These are phyloP conservation scores for Bipolaris bicolor DNA, from an alignment of 2,329 filamentous ascomycete species.

Conservation along the genomic window DNA sequence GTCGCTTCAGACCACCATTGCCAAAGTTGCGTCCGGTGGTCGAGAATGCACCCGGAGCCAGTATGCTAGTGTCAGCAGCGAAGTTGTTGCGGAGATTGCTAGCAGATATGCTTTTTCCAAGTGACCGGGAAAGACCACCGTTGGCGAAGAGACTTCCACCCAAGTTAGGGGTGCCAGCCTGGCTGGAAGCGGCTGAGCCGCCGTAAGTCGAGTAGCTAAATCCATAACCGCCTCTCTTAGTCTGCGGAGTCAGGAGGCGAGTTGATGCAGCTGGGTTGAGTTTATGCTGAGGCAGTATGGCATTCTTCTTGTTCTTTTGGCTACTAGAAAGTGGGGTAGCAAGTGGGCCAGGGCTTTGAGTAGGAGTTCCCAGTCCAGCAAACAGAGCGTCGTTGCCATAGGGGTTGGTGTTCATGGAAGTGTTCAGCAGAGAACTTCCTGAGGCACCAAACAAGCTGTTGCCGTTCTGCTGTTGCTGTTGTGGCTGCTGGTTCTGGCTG, in stretches of 20 bases:
- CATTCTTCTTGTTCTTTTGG: conserved; percentile 77
- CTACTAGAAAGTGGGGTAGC: conserved; percentile 83
- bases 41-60: conserved; percentile 84
- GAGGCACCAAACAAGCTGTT: conserved; percentile 61
- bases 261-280: conserved; percentile 81
- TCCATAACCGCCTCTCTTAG: conserved; percentile 78
- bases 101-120: conserved; percentile 87
- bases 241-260: conserved; percentile 79
- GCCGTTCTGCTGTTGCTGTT: conserved; percentile 43
- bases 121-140: conserved; percentile 70
- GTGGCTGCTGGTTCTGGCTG: conserved; percentile 51
- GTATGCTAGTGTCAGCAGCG: conserved; percentile 82
- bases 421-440: conserved; percentile 57
- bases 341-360: conserved; percentile 81
- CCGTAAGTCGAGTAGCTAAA: conserved; percentile 94
- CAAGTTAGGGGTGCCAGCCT: conserved; percentile 77
- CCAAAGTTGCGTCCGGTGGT: conserved; percentile 56
- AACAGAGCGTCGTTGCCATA: conserved; percentile 91
- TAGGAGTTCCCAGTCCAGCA: conserved; percentile 69
- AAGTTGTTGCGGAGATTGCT: conserved; percentile 84
- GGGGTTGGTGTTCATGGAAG: conserved; percentile 72
- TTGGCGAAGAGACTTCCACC: conserved; percentile 45
- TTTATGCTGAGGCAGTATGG: conserved; percentile 85
- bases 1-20: conserved; percentile 74
- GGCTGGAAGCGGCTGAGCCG: conserved; percentile 72